Evolutionary conservation across 768 basidiomycete genomes (phyloP).

Genomic region (Macrolepiota albuminosa): DNA sequence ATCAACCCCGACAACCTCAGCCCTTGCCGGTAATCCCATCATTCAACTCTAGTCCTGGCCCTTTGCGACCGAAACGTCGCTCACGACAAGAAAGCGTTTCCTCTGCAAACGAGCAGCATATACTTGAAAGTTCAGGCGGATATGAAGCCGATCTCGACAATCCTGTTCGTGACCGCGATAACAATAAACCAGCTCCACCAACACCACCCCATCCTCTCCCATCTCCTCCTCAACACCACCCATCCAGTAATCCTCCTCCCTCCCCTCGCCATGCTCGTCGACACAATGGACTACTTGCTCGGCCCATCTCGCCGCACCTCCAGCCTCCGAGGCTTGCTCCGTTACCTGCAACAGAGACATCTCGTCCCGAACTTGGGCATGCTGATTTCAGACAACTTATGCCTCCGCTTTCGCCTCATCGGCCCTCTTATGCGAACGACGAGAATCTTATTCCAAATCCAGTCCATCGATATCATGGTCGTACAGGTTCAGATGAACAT

Average conservation of each 20-base stretch:
- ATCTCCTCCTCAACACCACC: slow-evolving; percentile 16
- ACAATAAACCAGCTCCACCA: slow-evolving; percentile 36
- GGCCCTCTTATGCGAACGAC: slow-evolving; percentile 33
- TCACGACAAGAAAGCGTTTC: slow-evolving; percentile 67
- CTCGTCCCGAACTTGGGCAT: slow-evolving; percentile 10
- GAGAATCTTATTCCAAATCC: slow-evolving; percentile 33
- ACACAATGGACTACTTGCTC: slow-evolving; percentile 26
- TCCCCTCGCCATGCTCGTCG: slow-evolving; percentile 38
- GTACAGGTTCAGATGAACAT: slow-evolving; percentile 51
- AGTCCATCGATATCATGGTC: slow-evolving; percentile 29
- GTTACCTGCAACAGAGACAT: slow-evolving; percentile 24
- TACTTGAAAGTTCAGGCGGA: slow-evolving; percentile 49
- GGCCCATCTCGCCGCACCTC: slow-evolving; percentile 33
- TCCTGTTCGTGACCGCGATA: slow-evolving; percentile 48
- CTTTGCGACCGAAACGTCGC: slow-evolving; percentile 47
- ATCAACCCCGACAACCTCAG: slow-evolving; percentile 33
- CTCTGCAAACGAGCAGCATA: slow-evolving; percentile 57
- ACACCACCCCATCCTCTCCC: slow-evolving; percentile 27
- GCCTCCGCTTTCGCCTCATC: slow-evolving; percentile 43
- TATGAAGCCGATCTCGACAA: slow-evolving; percentile 72
- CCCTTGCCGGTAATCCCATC: slow-evolving; percentile 36
- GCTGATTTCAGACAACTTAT: slow-evolving; percentile 14
- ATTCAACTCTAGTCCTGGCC: slow-evolving; percentile 29
- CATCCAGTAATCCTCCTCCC: slow-evolving; percentile 23
- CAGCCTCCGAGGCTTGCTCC: slow-evolving; percentile 24